Evolutionary conservation across 371 early-diverging fungal species (phyloP).

Genomic region (Fennellomyces sp.): DNA sequence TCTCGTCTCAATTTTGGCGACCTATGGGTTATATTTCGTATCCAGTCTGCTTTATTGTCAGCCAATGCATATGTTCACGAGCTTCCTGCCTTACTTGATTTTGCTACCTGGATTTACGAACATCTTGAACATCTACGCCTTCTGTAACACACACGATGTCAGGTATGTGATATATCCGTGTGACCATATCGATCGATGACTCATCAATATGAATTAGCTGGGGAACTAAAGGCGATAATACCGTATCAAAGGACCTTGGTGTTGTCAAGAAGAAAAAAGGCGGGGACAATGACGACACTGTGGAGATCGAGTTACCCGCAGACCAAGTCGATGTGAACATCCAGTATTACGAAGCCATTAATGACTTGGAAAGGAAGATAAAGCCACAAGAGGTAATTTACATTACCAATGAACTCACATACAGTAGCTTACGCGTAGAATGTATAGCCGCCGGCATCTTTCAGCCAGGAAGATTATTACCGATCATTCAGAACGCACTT

Average conservation of each 20-base stretch:
- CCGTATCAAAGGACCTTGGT: constrained; percentile 61
- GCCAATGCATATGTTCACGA: constrained; percentile 72
- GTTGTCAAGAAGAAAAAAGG: constrained; percentile 58
- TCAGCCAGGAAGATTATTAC: constrained; percentile 82
- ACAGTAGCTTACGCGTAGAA: constrained; percentile 16
- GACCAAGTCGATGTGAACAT: constrained; percentile 70
- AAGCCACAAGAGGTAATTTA: constrained; percentile 26
- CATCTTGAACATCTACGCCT: constrained; percentile 72
- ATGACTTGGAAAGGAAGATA: constrained; percentile 42
- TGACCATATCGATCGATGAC: neutral
- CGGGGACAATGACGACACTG: constrained; percentile 42
- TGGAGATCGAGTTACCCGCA: constrained; percentile 66
- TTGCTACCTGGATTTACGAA: constrained; percentile 67
- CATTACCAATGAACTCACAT: too few species aligned
- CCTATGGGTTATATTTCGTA: constrained; percentile 69
- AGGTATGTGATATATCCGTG: constrained; percentile 35
- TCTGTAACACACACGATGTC: constrained; percentile 76
- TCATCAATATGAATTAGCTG: constrained; percentile 53
- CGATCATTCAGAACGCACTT: constrained; percentile 83
- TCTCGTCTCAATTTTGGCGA: constrained; percentile 58
- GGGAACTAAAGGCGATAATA: constrained; percentile 94
- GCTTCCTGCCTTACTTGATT: constrained; percentile 64
- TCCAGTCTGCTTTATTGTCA: constrained; percentile 64
- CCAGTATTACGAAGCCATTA: constrained; percentile 73
- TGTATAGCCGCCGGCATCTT: constrained; percentile 50